Evolutionary conservation across 495 filamentous ascomycete species (phyloP), one percentile per base, ranked within the genome.

Genomic region (Trichoderma orchidacearum): DNA sequence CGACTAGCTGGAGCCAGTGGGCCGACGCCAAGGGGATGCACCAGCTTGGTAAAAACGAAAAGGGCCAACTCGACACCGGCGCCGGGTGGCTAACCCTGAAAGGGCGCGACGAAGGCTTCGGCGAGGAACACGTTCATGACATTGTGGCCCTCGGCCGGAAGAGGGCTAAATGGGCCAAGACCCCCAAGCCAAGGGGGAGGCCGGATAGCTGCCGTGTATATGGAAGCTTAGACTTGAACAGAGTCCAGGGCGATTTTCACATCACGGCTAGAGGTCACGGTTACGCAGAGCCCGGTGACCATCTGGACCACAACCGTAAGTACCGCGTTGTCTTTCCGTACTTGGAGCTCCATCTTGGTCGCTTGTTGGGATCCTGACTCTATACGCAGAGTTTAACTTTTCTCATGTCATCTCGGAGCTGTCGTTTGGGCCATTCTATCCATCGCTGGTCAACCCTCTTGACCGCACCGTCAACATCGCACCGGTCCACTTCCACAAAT

Each of bases 241-340:
- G 93, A 69, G 93, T 99, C 51, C 91, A 95, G 69, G 93, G 94
- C 0, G 92, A 99, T 70, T 97, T 99, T 65, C 93, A 99, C 65
- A 94, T 99, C 62, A 99, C 92, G 12, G 94, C 94, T 2, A 70
- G 90, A 54, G 93, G 93, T 0, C 94, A 99, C 72, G 93, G 93
- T 9, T 99, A 99, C 70, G 75, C 75, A 62, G 88, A 93, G 65
- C 73, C 81, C 58, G 82, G 80, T 36, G 72, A 80, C 35, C 94
- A 99, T 79, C 71, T 99, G 62, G 87, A 93, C 69, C 93, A 96
- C 66, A 71, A 63, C 4, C 66, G 90, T 95, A 76, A 67, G 81
- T 75, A 28, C 31, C 13, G 32, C 32, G 36, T 41, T 30, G 36
- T 29, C 52, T 54, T 7, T 17, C 23, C 34, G 12, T 12, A 7